A percentile compares a stretch with the other conserved stretches of the same genome.
Evolutionary conservation across 2,329 filamentous ascomycete genomes (phyloP).

Genomic region (Pyricularia sp.): DNA sequence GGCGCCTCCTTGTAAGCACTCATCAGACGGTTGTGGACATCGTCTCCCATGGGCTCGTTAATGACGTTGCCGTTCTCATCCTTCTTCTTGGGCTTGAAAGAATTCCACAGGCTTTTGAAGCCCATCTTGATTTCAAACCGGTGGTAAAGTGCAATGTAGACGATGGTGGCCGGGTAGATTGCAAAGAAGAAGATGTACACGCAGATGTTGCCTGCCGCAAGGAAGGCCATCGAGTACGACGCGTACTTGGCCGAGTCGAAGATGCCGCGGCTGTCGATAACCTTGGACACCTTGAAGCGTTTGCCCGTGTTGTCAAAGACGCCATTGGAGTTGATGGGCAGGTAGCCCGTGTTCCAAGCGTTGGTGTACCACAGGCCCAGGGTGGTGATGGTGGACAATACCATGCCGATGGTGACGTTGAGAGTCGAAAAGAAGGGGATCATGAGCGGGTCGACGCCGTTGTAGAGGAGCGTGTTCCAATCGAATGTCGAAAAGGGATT

Average conservation of each 20-base stretch:
- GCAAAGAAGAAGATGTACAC: conserved; percentile 48
- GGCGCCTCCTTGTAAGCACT: conserved; percentile 35
- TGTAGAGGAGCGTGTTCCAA: conserved; percentile 23
- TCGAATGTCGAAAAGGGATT: conserved; percentile 30
- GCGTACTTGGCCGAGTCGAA: conserved; percentile 37
- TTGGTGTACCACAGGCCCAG: conserved; percentile 50
- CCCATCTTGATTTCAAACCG: conserved; percentile 7
- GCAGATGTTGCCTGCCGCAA: conserved; percentile 38
- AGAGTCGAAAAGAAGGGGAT: conserved; percentile 49
- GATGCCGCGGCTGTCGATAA: conserved; percentile 30
- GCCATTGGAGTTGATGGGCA: conserved; percentile 42
- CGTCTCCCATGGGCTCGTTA: conserved; percentile 8
- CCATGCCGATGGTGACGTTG: conserved; percentile 50
- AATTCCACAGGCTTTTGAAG: conserved; percentile 27
- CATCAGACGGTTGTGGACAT: conserved; percentile 39
- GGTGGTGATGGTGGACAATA: conserved; percentile 44
- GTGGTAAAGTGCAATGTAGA: conserved; percentile 37
- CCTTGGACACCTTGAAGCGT: conserved; percentile 35
- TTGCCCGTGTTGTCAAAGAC: conserved; percentile 39
- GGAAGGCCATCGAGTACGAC: conserved; percentile 40
- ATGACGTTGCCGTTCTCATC: conserved; percentile 14
- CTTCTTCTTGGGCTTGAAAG: conserved; percentile 31
- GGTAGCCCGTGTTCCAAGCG: conserved; percentile 42
- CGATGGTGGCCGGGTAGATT: conserved; percentile 41
- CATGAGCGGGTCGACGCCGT: conserved; percentile 21